Conservation (phyloP, 2,329 filamentous ascomycete species). For the Aspergillus udagawae region DNA sequence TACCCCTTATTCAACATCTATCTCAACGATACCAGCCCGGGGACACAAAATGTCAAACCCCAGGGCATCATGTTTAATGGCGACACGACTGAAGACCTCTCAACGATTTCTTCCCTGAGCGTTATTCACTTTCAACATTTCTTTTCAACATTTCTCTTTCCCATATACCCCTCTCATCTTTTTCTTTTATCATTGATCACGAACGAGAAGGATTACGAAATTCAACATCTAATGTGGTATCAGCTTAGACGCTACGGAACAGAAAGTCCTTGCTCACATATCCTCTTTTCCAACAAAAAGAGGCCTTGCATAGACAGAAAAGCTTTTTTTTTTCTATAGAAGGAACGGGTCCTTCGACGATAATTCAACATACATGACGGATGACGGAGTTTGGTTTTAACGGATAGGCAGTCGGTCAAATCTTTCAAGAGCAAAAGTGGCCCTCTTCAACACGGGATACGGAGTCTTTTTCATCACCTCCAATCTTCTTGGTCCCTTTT, state of each 20-base stretch:
- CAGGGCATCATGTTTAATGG: conserved; percentile 30
- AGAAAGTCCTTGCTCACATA: not conserved
- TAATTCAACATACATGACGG: conserved; percentile 18
- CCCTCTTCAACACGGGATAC: conserved; percentile 27
- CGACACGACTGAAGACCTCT: conserved; percentile 39
- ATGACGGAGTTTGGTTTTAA: conserved; percentile 20
- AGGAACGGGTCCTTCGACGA: not conserved
- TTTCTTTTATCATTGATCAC: conserved; percentile 19
- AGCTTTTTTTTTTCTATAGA: conserved; percentile 7
- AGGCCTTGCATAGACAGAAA: conserved; percentile 15
- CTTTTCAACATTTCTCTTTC: conserved; percentile 21
- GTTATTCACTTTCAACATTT: conserved; percentile 37
- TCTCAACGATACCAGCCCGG: conserved; percentile 34
- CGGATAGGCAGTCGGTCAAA: conserved; percentile 1
- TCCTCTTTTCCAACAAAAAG: not conserved
- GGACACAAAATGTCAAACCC: conserved; percentile 1
- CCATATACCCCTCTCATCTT: conserved; percentile 32
- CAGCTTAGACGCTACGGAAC: conserved; percentile 1
- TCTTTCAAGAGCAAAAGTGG: conserved; percentile 13
- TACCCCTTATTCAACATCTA: conserved; percentile 35
- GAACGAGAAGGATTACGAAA: conserved; percentile 12
- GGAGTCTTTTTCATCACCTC: conserved; percentile 12
- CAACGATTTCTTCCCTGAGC: conserved; percentile 40
- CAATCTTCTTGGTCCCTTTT: conserved; percentile 6
- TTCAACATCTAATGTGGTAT: conserved; percentile 1